A percentile compares a stretch with the other conserved stretches of the same genome.
These are phyloP conservation scores for Silybum marianum DNA, from an alignment of 129 eudicot species.

Conservation along the genomic window DNA sequence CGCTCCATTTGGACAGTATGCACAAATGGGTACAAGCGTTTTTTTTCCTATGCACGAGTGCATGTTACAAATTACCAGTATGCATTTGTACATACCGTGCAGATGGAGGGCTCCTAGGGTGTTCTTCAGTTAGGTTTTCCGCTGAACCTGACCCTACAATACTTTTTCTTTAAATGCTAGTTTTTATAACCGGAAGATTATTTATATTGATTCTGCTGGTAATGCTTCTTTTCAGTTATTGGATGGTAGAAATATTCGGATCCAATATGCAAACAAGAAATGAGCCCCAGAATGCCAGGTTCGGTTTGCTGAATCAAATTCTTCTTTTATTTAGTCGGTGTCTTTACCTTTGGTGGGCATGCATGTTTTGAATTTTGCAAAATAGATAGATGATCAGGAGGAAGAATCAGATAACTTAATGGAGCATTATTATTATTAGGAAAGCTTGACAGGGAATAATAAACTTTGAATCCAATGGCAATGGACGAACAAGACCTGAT, in stretches of 20 bases:
- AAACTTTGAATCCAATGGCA: neutral
- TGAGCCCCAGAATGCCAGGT: slow-evolving; percentile 9
- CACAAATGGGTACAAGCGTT: too few species aligned
- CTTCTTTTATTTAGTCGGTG: neutral
- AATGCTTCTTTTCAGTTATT: slow-evolving; percentile 33
- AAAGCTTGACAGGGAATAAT: neutral
- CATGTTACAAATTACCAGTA: too few species aligned
- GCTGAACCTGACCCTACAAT: too few species aligned
- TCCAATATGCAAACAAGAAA: slow-evolving; percentile 49
- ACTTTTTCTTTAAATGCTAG: neutral
- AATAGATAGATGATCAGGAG: neutral
- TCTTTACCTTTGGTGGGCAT: neutral
- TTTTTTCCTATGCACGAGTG: too few species aligned
- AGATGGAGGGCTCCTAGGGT: too few species aligned
- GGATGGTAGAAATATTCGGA: slow-evolving; percentile 59
- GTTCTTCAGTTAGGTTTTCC: too few species aligned
- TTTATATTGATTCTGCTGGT: neutral
- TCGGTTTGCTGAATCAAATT: slow-evolving; percentile 6
- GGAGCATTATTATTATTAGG: neutral
- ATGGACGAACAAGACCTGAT: neutral
- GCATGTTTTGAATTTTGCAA: too few species aligned
- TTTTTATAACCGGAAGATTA: neutral
- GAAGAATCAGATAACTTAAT: neutral
- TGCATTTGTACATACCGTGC: too few species aligned
- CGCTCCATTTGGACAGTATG: too few species aligned